A percentile compares a stretch with the other conserved stretches of the same genome.
Evolutionary conservation across 495 filamentous ascomycete species (phyloP).

Genomic region (Cairneyella variabilis): DNA sequence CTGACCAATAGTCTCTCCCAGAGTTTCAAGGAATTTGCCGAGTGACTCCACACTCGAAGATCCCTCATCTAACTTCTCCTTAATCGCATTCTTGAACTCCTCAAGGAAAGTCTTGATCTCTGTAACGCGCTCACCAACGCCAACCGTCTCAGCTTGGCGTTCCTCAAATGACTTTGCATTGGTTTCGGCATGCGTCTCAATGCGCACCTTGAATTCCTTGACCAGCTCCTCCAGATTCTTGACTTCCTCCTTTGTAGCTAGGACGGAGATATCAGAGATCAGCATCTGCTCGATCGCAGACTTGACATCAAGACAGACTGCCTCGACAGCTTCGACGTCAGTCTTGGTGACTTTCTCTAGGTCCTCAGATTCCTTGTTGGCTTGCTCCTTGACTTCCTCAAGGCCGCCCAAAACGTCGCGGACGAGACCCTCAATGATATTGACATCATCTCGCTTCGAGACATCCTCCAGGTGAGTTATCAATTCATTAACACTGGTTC

Average conservation of each 20-base stretch:
- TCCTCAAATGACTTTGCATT: conserved; percentile 79
- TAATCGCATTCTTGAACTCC: conserved; percentile 44
- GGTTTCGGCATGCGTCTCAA: conserved; percentile 63
- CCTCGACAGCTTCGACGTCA: conserved; percentile 73
- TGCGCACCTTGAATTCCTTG: conserved; percentile 64
- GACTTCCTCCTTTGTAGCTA: conserved; percentile 61
- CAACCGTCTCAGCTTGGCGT: conserved; percentile 51
- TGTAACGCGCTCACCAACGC: conserved; percentile 43
- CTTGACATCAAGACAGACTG: conserved; percentile 77
- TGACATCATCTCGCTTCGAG: conserved; percentile 73
- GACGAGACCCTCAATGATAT: conserved; percentile 67
- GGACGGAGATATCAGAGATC: conserved; percentile 58
- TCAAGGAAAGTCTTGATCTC: conserved; percentile 49
- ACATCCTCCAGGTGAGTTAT: conserved; percentile 54
- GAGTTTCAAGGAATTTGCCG: conserved; percentile 55
- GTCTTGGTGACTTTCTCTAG: conserved; percentile 68
- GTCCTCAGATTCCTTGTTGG: conserved; percentile 55
- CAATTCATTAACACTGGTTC: conserved; percentile 61
- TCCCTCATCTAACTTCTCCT: conserved; percentile 48
- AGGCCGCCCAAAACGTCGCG: conserved; percentile 69
- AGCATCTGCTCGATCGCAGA: conserved; percentile 66
- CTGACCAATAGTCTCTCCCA: conserved; percentile 56
- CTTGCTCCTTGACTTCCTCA: conserved; percentile 70
- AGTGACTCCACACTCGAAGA: conserved; percentile 44
- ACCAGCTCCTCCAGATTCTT: conserved; percentile 52